These are phyloP conservation scores for Mycena venus DNA, from an alignment of 768 basidiomycete genomes.

Conservation along the genomic window DNA sequence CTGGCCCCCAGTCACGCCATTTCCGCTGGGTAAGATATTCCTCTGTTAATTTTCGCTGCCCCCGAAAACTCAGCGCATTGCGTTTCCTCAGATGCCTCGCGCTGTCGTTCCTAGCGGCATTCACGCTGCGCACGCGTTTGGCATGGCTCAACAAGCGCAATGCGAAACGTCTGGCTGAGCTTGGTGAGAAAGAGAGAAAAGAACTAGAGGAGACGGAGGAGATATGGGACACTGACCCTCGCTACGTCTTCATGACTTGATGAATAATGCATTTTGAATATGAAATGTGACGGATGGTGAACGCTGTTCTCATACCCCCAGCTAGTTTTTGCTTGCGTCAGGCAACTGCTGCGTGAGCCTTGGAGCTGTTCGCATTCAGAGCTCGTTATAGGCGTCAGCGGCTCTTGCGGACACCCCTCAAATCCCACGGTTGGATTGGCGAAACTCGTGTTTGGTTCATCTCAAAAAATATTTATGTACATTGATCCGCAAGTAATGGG, in stretches of 20 bases:
- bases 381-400: too few species aligned
- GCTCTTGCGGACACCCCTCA: too few species aligned
- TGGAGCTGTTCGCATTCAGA: too few species aligned
- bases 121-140: constrained; percentile 61
- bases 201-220: constrained; percentile 45
- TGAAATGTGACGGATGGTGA: too few species aligned
- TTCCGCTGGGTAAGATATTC: constrained; percentile 59
- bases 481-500: too few species aligned
- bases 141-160: constrained; percentile 55
- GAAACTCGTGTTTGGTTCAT: too few species aligned
- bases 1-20: constrained; percentile 64
- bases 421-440: too few species aligned
- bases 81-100: constrained; percentile 61
- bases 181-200: constrained; percentile 48
- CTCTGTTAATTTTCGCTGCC: background rate
- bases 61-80: background rate
- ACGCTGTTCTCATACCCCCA: too few species aligned
- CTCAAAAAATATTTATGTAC: too few species aligned
- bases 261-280: too few species aligned
- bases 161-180: constrained; percentile 37
- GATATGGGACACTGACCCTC: constrained; percentile 64
- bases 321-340: too few species aligned
- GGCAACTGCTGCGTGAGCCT: too few species aligned
- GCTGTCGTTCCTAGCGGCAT: constrained; percentile 56
- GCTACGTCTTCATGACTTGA: constrained; percentile 68